Evolutionary conservation across 2,329 filamentous ascomycete species (phyloP), one percentile per base, ranked within the genome.

Genomic region (Exophiala sp.): DNA sequence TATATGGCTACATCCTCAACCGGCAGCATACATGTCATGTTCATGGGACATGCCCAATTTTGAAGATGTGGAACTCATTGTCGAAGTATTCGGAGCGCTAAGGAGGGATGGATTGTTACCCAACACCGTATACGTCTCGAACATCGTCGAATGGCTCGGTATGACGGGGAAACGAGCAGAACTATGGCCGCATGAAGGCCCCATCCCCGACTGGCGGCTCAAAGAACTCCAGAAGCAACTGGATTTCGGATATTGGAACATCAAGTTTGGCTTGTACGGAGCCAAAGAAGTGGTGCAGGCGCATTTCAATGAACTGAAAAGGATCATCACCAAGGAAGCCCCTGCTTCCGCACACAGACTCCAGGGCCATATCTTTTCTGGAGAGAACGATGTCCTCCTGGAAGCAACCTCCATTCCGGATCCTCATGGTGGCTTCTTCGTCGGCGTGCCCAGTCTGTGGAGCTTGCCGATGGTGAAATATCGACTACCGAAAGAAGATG

Each of bases 11-110:
- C 62, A 59, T 48, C 62, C 61, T 34, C 51, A 67, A 62, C 41
- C 64, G 62, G 46, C 54, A 41, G 62, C 61, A 44, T 66, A 64
- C 8, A 65, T 68, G 38, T 62, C 63, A 21, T 65, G 65, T 33
- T 64, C 68, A 52, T 67, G 68, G 43, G 65, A 68, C 21, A 71
- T 72, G 43, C 66, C 57, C 3, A 50, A 56, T 9, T 54, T 59
- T 21, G 57, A 59, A 50, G 57, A 59, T 29, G 53, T 59, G 5
- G 57, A 48, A 38, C 20, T 47, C 6, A 51, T 59, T 43, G 53
- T 57, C 10, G 57, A 59, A 3, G 54, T 57, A 4, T 59, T 59
- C 38, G 53, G 53, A 9, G 34, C 18, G n/a, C 21, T 56, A 14
- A 50, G 57, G 32, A 42, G 54, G 51, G 54, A 59, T 36, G 57